These are phyloP conservation scores for Diaporthe sp. DNA, from an alignment of 2,329 filamentous ascomycete species.

Conservation along the genomic window DNA sequence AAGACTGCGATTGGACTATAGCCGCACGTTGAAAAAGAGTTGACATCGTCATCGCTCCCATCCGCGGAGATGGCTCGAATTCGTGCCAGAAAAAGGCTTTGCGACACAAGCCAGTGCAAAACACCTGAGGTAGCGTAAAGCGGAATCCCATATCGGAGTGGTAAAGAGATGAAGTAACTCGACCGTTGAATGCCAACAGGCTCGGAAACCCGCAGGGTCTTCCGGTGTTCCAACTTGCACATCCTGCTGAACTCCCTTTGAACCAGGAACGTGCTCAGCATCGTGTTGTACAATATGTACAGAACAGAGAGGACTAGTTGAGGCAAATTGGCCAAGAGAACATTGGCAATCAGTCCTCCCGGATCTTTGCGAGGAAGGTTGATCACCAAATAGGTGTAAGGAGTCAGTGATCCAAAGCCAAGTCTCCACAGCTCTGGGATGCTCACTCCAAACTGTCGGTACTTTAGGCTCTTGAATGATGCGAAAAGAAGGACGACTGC, in stretches of 20 bases:
- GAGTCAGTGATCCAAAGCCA: background rate
- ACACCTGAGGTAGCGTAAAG: constrained; percentile 52
- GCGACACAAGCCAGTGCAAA: constrained; percentile 65
- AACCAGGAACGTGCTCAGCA: constrained; percentile 61
- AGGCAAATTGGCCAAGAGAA: constrained; percentile 54
- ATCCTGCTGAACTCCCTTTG: constrained; percentile 62
- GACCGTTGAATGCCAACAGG: constrained; percentile 57
- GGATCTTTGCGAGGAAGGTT: background rate
- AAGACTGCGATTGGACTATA: constrained; percentile 50
- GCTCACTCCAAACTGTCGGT: background rate
- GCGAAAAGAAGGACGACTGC: background rate
- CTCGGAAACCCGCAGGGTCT: constrained; percentile 57
- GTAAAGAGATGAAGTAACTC: constrained; percentile 60
- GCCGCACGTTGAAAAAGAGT: constrained; percentile 51
- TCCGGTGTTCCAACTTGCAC: constrained; percentile 47
- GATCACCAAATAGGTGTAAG: constrained; percentile 9
- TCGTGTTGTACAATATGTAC: constrained; percentile 59
- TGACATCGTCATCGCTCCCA: constrained; percentile 43
- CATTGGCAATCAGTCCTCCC: background rate
- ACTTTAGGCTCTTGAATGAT: background rate
- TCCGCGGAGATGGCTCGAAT: constrained; percentile 49
- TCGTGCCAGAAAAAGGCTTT: constrained; percentile 59
- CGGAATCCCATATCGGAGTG: constrained; percentile 59
- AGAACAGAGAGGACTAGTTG: constrained; percentile 61
- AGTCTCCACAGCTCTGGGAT: background rate